Conservation (phyloP, 2,329 filamentous ascomycete species). For the Ophiostoma piceae region DNA sequence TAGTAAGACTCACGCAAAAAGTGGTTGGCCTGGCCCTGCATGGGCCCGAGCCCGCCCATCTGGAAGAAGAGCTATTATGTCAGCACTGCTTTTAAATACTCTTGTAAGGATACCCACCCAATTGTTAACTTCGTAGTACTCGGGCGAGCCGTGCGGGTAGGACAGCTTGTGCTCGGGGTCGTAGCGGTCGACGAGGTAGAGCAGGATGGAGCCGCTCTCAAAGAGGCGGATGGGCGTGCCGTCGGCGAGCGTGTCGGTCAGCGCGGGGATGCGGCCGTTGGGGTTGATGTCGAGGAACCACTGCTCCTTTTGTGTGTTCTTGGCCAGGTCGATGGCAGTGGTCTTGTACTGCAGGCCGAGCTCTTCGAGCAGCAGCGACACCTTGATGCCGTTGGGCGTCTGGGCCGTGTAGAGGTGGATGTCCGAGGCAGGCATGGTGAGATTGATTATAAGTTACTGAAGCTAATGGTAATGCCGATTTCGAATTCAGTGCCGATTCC, state of each 20-base stretch:
- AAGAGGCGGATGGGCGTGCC: slow-evolving; percentile 71
- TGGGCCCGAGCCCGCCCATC: slow-evolving; percentile 74
- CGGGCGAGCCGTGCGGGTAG: slow-evolving; percentile 65
- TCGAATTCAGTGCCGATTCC: too few species aligned
- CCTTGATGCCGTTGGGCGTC: slow-evolving; percentile 88
- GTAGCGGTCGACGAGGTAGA: slow-evolving; percentile 78
- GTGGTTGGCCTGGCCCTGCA: slow-evolving; percentile 81
- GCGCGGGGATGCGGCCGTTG: slow-evolving; percentile 82
- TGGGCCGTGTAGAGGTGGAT: slow-evolving; percentile 77
- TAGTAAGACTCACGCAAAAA: slow-evolving; percentile 50
- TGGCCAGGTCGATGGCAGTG: slow-evolving; percentile 63
- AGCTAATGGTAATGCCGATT: too few species aligned
- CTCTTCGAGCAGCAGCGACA: slow-evolving; percentile 81
- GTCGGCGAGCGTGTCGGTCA: slow-evolving; percentile 73
- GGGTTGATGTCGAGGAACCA: slow-evolving; percentile 93
- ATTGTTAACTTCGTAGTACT: slow-evolving; percentile 73
- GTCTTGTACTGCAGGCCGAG: slow-evolving; percentile 73
- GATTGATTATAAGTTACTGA: not conserved
- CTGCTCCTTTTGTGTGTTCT: slow-evolving; percentile 70
- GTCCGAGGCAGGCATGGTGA: slow-evolving; percentile 43
- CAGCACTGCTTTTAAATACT: not conserved
- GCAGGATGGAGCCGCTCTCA: slow-evolving; percentile 76
- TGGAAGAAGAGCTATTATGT: slow-evolving; percentile 57
- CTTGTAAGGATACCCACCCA: slow-evolving; percentile 49
- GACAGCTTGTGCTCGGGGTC: slow-evolving; percentile 78